Conservation (phyloP, 495 filamentous ascomycete species). For the Collariella sp. region DNA sequence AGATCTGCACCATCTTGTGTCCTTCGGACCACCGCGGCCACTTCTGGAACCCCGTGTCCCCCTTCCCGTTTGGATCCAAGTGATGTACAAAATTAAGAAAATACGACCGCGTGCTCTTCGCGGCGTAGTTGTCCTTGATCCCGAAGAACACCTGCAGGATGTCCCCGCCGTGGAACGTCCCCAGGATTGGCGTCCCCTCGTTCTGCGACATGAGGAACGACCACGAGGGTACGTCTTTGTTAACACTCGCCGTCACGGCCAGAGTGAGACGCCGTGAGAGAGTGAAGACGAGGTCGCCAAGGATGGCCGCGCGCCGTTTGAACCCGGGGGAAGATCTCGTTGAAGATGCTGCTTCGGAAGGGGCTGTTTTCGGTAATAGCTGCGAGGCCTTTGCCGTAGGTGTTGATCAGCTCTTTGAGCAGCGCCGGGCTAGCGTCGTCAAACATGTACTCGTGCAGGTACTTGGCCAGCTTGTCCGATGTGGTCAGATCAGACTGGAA, state of each 20-base stretch:
- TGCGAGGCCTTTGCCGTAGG: conserved; percentile 42
- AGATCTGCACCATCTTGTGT: conserved; percentile 33
- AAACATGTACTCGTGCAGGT: conserved; percentile 51
- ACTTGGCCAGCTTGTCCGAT: conserved; percentile 47
- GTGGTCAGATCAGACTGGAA: conserved; percentile 57
- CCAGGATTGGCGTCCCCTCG: conserved; percentile 60
- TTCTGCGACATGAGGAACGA: conserved; percentile 63
- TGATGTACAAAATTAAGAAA: conserved; percentile 59
- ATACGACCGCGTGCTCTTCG: conserved; percentile 49
- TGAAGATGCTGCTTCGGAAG: conserved; percentile 52
- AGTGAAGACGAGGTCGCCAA: conserved; percentile 62
- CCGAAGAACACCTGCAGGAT: conserved; percentile 58
- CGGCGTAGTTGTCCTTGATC: conserved; percentile 52
- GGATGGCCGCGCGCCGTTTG: conserved; percentile 68
- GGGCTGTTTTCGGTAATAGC: conserved; percentile 44
- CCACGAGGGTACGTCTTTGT: conserved; percentile 53
- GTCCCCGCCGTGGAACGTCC: conserved; percentile 65
- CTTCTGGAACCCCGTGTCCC: conserved; percentile 22
- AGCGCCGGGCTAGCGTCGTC: conserved; percentile 35
- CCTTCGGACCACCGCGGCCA: background rate
- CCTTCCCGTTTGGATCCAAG: conserved; percentile 51
- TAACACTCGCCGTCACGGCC: conserved; percentile 26
- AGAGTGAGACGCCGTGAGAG: conserved; percentile 52
- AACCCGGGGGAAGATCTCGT: conserved; percentile 63
- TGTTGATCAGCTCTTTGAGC: conserved; percentile 45